These are phyloP conservation scores for Paramyrothecium sp. DNA, from an alignment of 2,329 filamentous ascomycete genomes.

Conservation along the genomic window DNA sequence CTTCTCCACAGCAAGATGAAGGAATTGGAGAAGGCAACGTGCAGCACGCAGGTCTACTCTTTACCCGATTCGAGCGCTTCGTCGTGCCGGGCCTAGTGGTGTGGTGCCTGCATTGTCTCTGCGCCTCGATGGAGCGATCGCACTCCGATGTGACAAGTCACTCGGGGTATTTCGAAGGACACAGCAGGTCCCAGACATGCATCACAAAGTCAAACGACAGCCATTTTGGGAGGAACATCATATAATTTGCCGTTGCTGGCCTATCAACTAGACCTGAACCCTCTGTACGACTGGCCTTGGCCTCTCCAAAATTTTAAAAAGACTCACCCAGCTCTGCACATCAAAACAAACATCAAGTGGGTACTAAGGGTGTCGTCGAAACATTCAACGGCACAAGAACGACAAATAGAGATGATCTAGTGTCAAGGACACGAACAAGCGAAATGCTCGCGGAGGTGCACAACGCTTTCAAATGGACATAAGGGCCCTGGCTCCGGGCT, in stretches of 20 bases:
- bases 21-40: neutral
- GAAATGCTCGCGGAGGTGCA: neutral
- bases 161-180: too few relatives aligned
- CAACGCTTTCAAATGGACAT: slow-evolving; percentile 34
- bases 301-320: neutral
- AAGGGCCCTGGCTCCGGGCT: slow-evolving; percentile 79
- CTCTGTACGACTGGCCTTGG: neutral
- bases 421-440: neutral
- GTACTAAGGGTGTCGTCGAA: neutral
- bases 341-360: neutral
- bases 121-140: neutral
- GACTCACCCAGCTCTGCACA: neutral
- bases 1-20: neutral
- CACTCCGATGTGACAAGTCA: too few relatives aligned
- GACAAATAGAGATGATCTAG: neutral
- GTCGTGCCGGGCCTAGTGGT: neutral
- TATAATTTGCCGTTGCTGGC: neutral
- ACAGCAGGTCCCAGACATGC: too few relatives aligned
- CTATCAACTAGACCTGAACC: neutral
- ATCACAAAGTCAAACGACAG: too few relatives aligned
- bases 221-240: neutral
- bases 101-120: neutral
- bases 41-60: neutral
- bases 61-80: neutral
- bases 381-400: neutral